Base-by-base conservation (phyloP, 371 early-diverging fungal species). In the Smittium culicis region DNA sequence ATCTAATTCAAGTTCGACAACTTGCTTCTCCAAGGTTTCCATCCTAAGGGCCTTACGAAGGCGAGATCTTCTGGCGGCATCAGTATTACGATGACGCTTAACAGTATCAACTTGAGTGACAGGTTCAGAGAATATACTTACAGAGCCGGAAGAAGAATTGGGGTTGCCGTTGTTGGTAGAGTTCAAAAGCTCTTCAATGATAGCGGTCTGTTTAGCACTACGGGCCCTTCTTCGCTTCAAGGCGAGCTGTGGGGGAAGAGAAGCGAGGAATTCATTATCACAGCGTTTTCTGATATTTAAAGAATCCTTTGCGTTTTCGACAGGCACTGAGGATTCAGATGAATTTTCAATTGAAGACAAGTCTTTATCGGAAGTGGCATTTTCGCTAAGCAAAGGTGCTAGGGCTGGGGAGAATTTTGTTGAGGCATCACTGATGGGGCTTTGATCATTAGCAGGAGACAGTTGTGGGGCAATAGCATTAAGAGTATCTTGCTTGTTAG, bases 21-120 rank as follows among this genome's bases (percentile, higher is more conserved):
- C 90, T 66, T 85, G 84, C 62, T 73, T 73, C 76, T 94, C 94
- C 31, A 96, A 83, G 17, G 83, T 77, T 72, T 91, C 90, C 79
- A 96, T 85, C 72, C 85, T 85, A 65, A 83, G 76, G 68, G 88
- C 80, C 83, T 93, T 94, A 73, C 91, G 88, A 68, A 86, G 81
- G 56, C 96, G 89, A 32, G 91, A 91, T 69, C 95, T 90, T 64
- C 95, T 86, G 25, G 96, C 96, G 2, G 96, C 95, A 73, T 93
- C 93, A 14, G 93, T 94, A 79, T 94, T 94, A 80, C 88, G 88
- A 71, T 81, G 80, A 69, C 83, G 79, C 72, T 83, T 83, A 61
- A 81, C 61, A 35, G 83, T 80, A 14, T 78, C 80, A 24, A 80
- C 77, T 66, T 81, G 79, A n/a, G n/a, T n/a, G n/a, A n/a, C n/a